Base-by-base conservation (phyloP, 805 yeast species). In the Pichia gijzeniarum region DNA sequence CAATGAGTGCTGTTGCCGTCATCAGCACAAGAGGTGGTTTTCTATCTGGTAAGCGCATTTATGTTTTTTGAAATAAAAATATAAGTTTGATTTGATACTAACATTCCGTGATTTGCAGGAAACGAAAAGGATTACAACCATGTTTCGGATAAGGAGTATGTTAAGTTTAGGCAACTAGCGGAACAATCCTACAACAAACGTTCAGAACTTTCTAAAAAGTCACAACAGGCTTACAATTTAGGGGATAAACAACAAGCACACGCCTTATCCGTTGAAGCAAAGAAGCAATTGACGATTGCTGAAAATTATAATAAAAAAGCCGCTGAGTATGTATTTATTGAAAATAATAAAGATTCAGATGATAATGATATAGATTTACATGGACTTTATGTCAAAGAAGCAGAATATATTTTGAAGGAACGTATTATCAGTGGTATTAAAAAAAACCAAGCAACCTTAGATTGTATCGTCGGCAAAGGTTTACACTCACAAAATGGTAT, bases 381-480 rank as follows among this genome's bases (percentile, higher is more conserved):
- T 63, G 99, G 99, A 0, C 68, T 91, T 27, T 90, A 73, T 55
- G 95, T 91, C 17, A 83, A 81, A 60, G 99, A 91, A 66, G 96
- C 97, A 7, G 77, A 78, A 49, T 83, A 78, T 59, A 77, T 84
- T 41, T 70, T 91, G 52, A 85, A 82, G 54, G 78, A 76, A 49
- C 73, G 98, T 47, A 74, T 91, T 40, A 72, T 73, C n/a, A 79
- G 79, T 22, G 87, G 81, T 44, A 71, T 78, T 14, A 68, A 77
- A 20, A 65, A 73, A 28, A 69, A 76, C 44, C 93, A 86, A 58
- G 63, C 74, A 3, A 77, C 74, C 41, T 67, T 91, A 37, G 77
- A 79, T 51, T 93, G 88, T 18, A 90, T 91, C 61, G 97, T 89
- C 9, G 98, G 98, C 9, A 91, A 91, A 64, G 98, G 97, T 7